Evolutionary conservation across 2,329 filamentous ascomycete species (phyloP), one percentile per base, ranked within the genome.

Genomic region (Bipolaris cookei): DNA sequence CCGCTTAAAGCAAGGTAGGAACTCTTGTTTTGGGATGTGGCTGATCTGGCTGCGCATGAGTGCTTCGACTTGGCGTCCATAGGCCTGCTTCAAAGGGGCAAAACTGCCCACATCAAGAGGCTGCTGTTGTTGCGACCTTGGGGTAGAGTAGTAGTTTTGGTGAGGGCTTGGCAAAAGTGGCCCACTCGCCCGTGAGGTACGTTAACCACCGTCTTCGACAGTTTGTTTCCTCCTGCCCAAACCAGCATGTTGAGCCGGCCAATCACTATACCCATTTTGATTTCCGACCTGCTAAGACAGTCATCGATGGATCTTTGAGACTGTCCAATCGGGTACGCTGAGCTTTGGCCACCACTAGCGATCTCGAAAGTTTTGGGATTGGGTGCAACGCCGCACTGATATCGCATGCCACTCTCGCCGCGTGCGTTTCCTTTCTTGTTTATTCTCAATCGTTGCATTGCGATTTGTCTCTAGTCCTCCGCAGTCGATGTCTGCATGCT

Each of bases 401-500:
- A 46, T 35, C 21, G 30, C 52, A n/a, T 16, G 23, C 7, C 41
- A n/a, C 20, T 32, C 23, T 45, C 14, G 14, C 20, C 41, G 32
- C 32, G 30, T 20, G 21, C 11, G 20, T 16, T 50, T 20, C 11
- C 20, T 10, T 34, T 23, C 23, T 25, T 28, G 16, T 13, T 25
- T 43, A 28, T 16, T n/a, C 25, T 25, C 28, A 30, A 30, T 30
- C 20, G 23, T 30, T 48, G 30, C 35, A 25, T 35, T 21, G 28
- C 28, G 28, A 18, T 43, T 44, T 10, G 38, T 34, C 28, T 37
- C 23, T 11, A 16, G 8, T n/a, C n/a, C 39, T 32, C 5, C 23
- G 23, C 34, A 21, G 59, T 61, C 64, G 44, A 75, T 75, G 72
- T 73, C 72, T 68, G 56, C 65, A 62, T 73, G 67, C 54, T 68